These are phyloP conservation scores for Magnolia officinalis DNA, from an alignment of 164 flowering plant species.

Conservation along the genomic window DNA sequence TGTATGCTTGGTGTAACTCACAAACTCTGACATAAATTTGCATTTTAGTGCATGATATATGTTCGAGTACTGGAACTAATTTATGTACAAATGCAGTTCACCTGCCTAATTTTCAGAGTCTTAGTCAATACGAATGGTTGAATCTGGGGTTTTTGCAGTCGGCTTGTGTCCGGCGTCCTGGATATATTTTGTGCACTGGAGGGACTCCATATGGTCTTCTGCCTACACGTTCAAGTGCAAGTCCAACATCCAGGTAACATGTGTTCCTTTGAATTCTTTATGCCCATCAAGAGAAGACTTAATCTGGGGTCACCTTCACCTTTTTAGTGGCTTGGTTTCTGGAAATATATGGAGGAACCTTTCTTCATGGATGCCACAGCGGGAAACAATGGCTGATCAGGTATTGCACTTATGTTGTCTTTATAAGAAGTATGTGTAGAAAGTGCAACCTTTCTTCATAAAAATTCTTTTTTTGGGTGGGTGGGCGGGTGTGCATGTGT, in stretches of 20 bases:
- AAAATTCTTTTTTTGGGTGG: too few relatives aligned
- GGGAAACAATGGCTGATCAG: constrained; percentile 56
- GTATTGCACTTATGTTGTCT: constrained; percentile 28
- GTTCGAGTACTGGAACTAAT: background rate
- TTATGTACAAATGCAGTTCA: too few relatives aligned
- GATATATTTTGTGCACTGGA: constrained; percentile 85
- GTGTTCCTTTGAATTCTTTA: background rate
- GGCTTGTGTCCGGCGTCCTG: constrained; percentile 76
- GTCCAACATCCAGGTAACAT: constrained; percentile 54
- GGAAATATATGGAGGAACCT: constrained; percentile 73
- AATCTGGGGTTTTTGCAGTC: constrained; percentile 45
- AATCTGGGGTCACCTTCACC: constrained; percentile 5
- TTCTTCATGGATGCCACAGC: constrained; percentile 87
- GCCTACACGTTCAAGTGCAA: constrained; percentile 72
- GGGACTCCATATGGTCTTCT: constrained; percentile 62
- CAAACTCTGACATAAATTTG: too few relatives aligned
- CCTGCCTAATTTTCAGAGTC: background rate
- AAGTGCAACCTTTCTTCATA: too few relatives aligned
- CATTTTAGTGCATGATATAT: too few relatives aligned
- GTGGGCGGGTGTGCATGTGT: too few relatives aligned
- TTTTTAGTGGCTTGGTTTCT: constrained; percentile 49
- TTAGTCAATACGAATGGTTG: background rate
- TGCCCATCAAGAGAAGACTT: background rate
- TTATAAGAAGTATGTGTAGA: background rate
- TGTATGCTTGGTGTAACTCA: too few relatives aligned